A percentile compares a stretch with the other conserved stretches of the same genome.
phyloP scores from a whole-genome alignment of 768 basidiomycete genomes.

The Tephrocybe sp. region DNA sequence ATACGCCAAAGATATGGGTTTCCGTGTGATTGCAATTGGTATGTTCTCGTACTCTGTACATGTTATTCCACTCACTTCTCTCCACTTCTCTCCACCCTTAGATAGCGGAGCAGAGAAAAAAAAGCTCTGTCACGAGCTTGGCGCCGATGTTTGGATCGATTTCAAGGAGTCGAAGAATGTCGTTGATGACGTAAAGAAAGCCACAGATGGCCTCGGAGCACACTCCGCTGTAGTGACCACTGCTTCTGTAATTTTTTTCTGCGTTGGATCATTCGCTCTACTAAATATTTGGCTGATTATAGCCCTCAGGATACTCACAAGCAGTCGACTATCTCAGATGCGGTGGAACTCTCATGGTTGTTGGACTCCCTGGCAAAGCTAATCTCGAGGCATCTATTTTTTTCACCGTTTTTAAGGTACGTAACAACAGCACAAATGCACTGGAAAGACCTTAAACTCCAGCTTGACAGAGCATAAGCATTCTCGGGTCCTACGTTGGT shows the following conservation, averaged over 20 bases:
- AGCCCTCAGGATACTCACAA: conserved; percentile 44
- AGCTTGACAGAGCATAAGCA: conserved; percentile 45
- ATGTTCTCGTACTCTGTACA: conserved; percentile 4
- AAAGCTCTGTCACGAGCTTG: conserved; percentile 15
- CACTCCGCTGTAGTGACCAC: conserved; percentile 68
- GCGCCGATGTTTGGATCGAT: conserved; percentile 75
- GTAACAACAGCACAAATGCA: conserved; percentile 1
- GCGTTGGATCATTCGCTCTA: background rate
- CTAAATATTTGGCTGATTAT: background rate
- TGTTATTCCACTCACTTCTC: background rate
- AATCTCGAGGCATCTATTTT: conserved; percentile 62
- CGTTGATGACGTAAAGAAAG: conserved; percentile 58
- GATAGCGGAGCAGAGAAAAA: conserved; percentile 78
- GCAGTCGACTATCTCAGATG: conserved; percentile 74
- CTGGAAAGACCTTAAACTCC: background rate
- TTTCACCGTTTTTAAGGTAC: conserved; percentile 64
- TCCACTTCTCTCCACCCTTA: conserved; percentile 15
- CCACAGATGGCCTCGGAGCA: conserved; percentile 67
- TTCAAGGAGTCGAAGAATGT: conserved; percentile 67
- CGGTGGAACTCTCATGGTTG: conserved; percentile 72
- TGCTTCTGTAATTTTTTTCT: conserved; percentile 35
- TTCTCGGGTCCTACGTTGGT: conserved; percentile 55
- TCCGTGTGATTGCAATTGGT: conserved; percentile 77
- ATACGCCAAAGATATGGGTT: conserved; percentile 75
- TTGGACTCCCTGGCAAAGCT: conserved; percentile 71